A percentile compares a stretch with the other conserved stretches of the same genome.
phyloP scores from a whole-genome alignment of 495 filamentous ascomycete genomes.

The Penicillium cosmopolitanum region DNA sequence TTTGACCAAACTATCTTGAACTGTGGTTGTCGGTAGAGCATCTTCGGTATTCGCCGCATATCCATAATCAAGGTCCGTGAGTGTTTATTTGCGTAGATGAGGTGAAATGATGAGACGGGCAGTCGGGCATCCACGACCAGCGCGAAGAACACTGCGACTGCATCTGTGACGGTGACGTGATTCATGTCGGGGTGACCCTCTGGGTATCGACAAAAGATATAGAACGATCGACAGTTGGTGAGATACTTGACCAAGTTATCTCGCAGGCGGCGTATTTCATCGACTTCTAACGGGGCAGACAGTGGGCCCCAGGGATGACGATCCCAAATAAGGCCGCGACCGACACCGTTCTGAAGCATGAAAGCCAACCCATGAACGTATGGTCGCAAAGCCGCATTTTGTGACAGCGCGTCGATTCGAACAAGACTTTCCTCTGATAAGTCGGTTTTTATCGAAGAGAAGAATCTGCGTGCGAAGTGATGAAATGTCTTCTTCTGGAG shows the following conservation, averaged over 20 bases:
- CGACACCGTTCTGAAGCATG: conserved; percentile 29
- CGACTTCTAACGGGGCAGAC: conserved; percentile 25
- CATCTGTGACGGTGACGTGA: conserved; percentile 31
- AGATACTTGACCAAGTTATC: conserved; percentile 26
- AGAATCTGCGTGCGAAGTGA: conserved; percentile 30
- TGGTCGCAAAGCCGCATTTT: conserved; percentile 18
- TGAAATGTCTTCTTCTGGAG: conserved; percentile 34
- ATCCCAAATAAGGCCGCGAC: conserved; percentile 28
- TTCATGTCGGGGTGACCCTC: conserved; percentile 34
- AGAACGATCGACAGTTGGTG: conserved; percentile 33
- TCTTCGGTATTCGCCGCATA: conserved; percentile 36
- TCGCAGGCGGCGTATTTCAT: conserved; percentile 22
- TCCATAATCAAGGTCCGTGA: conserved; percentile 37
- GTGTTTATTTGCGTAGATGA: conserved; percentile 30
- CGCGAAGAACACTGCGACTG: conserved; percentile 32
- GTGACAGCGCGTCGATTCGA: conserved; percentile 25
- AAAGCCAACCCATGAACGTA: conserved; percentile 30
- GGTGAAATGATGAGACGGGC: conserved; percentile 30
- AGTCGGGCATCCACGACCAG: conserved; percentile 26
- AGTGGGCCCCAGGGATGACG: conserved; percentile 34
- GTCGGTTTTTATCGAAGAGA: conserved; percentile 30
- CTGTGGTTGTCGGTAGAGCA: conserved; percentile 31
- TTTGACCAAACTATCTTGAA: conserved; percentile 30
- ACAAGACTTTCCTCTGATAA: conserved; percentile 29
- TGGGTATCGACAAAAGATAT: conserved; percentile 36